phyloP scores from a whole-genome alignment of 257 asterid species.

The Orobanche coerulescens region DNA sequence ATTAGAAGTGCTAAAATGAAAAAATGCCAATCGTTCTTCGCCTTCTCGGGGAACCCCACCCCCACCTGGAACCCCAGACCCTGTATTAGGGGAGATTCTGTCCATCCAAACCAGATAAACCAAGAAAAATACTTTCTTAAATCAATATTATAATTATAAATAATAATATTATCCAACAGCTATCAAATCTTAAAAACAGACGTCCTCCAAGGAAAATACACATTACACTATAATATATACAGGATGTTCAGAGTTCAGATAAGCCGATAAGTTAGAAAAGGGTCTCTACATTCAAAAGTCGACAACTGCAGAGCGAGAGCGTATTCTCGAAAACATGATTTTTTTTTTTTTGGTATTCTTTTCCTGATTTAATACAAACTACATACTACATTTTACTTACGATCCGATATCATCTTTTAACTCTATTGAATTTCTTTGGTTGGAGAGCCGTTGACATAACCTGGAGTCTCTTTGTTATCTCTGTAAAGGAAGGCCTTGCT shows the following conservation, averaged over 20 bases:
- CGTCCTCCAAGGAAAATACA: background rate
- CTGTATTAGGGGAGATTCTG: too few species aligned
- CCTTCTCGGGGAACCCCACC: too few species aligned
- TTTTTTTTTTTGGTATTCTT: too few species aligned
- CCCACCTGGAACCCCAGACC: too few species aligned
- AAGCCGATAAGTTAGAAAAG: slow-evolving; percentile 1
- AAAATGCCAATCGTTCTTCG: too few species aligned
- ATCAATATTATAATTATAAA: too few species aligned
- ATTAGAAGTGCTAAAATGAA: too few species aligned
- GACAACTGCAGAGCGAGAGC: background rate
- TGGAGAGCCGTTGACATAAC: slow-evolving; percentile 49
- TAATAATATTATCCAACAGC: too few species aligned
- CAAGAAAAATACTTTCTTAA: too few species aligned
- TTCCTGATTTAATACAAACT: background rate
- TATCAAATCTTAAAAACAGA: too few species aligned
- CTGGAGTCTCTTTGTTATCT: slow-evolving; percentile 68
- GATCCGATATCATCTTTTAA: slow-evolving; percentile 31
- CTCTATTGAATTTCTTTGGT: slow-evolving; percentile 53
- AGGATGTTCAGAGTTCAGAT: background rate
- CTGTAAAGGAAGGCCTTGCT: slow-evolving; percentile 73
- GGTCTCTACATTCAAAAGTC: background rate
- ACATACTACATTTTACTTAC: background rate
- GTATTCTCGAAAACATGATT: too few species aligned
- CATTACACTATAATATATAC: background rate
- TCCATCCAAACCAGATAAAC: too few species aligned